phyloP scores from a whole-genome alignment of 2,329 filamentous ascomycete species.

The Colletotrichum falcatum region DNA sequence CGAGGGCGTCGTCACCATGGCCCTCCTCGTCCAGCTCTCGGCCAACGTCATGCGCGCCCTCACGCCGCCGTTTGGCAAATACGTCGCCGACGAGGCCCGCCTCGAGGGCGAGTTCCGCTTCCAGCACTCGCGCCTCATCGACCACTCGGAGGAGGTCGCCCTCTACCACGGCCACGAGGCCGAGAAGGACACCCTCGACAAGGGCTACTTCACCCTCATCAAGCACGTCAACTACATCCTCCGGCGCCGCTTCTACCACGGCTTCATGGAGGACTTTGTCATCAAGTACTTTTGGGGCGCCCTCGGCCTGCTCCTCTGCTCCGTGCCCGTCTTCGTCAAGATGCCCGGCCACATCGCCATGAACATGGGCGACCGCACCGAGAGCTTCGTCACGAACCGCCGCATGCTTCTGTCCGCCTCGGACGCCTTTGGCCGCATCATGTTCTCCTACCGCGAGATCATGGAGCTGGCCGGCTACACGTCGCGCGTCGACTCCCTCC shows the following conservation, averaged over 20 bases:
- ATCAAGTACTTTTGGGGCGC: slow-evolving; percentile 99
- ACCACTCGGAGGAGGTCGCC: slow-evolving; percentile 95
- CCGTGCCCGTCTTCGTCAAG: slow-evolving; percentile 95
- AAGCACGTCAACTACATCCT: slow-evolving; percentile 99
- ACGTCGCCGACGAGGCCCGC: slow-evolving; percentile 94
- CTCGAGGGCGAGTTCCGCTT: slow-evolving; percentile 97
- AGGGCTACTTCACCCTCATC: slow-evolving; percentile 98
- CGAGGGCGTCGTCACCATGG: slow-evolving; percentile 96
- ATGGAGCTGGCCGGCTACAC: slow-evolving; percentile 97
- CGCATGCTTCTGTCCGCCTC: slow-evolving; percentile 92
- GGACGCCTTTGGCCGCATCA: slow-evolving; percentile 93
- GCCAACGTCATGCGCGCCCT: slow-evolving; percentile 93
- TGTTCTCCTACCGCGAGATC: slow-evolving; percentile 98
- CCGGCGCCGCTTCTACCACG: slow-evolving; percentile 90
- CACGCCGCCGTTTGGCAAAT: slow-evolving; percentile 96
- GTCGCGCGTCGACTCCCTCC: slow-evolving; percentile 86
- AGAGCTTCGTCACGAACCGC: slow-evolving; percentile 92
- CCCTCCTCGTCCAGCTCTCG: slow-evolving; percentile 90
- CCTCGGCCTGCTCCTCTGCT: slow-evolving; percentile 89
- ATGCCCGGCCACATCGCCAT: slow-evolving; percentile 76
- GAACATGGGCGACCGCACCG: slow-evolving; percentile 78
- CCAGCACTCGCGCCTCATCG: slow-evolving; percentile 93
- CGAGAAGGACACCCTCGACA: slow-evolving; percentile 96
- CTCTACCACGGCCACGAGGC: slow-evolving; percentile 92
- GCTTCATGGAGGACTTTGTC: slow-evolving; percentile 99